phyloP scores from a whole-genome alignment of 2,329 filamentous ascomycete genomes.

The Penicillium sp. region DNA sequence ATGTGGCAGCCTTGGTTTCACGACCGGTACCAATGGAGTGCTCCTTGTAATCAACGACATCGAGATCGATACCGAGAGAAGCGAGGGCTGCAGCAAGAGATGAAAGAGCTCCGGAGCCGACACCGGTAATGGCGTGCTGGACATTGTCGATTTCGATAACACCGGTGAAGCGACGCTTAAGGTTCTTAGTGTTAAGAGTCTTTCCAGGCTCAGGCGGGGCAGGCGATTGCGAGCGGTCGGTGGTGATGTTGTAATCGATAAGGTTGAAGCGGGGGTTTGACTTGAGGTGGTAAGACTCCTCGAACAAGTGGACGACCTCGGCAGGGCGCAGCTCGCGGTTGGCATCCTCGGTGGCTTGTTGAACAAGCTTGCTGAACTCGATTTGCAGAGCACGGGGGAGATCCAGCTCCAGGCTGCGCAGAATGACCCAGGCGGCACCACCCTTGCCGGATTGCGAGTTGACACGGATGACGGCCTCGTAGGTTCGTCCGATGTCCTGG shows the following conservation, averaged over 20 bases:
- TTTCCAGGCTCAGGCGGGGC: slow-evolving; percentile 67
- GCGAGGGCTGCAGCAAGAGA: slow-evolving; percentile 80
- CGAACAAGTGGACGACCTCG: slow-evolving; percentile 87
- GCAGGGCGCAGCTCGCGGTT: slow-evolving; percentile 79
- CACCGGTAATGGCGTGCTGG: slow-evolving; percentile 76
- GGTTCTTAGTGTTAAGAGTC: slow-evolving; percentile 73
- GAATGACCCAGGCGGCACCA: slow-evolving; percentile 90
- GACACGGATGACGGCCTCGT: slow-evolving; percentile 96
- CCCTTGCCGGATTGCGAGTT: slow-evolving; percentile 97
- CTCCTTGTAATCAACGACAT: slow-evolving; percentile 94
- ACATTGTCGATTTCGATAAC: slow-evolving; percentile 78
- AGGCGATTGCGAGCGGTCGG: slow-evolving; percentile 77
- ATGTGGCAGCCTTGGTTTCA: slow-evolving; percentile 89
- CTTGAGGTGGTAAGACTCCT: slow-evolving; percentile 81
- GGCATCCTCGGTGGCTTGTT: slow-evolving; percentile 74
- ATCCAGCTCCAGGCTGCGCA: slow-evolving; percentile 84
- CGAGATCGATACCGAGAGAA: slow-evolving; percentile 77
- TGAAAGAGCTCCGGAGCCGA: slow-evolving; percentile 88
- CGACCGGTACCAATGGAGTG: slow-evolving; percentile 79
- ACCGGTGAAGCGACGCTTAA: slow-evolving; percentile 80
- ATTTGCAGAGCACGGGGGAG: slow-evolving; percentile 89
- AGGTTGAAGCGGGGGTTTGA: slow-evolving; percentile 82
- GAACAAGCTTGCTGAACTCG: slow-evolving; percentile 85
- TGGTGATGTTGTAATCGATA: slow-evolving; percentile 86
- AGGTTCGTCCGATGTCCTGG: slow-evolving; percentile 90